These are phyloP conservation scores for Alternaria novae-zelandiae DNA, from an alignment of 2,329 filamentous ascomycete genomes.

Conservation along the genomic window DNA sequence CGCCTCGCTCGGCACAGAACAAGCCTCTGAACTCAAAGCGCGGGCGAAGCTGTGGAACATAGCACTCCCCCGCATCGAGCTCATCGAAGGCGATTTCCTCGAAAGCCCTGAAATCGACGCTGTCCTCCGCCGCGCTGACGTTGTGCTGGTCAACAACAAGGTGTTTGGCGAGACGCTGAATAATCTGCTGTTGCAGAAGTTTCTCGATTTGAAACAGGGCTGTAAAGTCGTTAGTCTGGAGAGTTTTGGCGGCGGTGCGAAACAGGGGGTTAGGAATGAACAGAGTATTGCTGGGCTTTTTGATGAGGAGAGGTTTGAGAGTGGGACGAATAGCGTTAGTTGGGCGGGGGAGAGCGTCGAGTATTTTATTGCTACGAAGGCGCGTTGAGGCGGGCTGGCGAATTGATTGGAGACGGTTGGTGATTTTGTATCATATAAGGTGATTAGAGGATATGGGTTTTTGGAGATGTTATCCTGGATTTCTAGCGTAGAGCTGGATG, in stretches of 20 bases:
- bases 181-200: conserved; percentile 82
- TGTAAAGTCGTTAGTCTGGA: conserved; percentile 91
- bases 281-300: conserved; percentile 84
- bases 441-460: neutral
- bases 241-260: conserved; percentile 75
- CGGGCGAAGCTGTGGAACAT: conserved; percentile 91
- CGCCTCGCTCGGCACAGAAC: conserved; percentile 78
- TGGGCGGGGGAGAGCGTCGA: conserved; percentile 86
- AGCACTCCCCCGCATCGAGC: conserved; percentile 75
- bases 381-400: conserved; percentile 43
- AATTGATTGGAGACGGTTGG: neutral
- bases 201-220: conserved; percentile 89
- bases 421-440: neutral
- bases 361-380: conserved; percentile 78
- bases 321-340: conserved; percentile 76
- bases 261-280: conserved; percentile 74
- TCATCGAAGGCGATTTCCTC: conserved; percentile 85
- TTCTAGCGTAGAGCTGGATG: neutral
- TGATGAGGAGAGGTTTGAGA: conserved; percentile 74
- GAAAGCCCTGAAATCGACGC: conserved; percentile 72
- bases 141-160: conserved; percentile 98
- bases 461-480: neutral
- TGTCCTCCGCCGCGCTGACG: conserved; percentile 82
- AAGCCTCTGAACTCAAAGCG: conserved; percentile 82
- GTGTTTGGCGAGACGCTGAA: conserved; percentile 91